Evolutionary conservation across 2,329 filamentous ascomycete genomes (phyloP).

Genomic region (Fusarium fracticaudum): DNA sequence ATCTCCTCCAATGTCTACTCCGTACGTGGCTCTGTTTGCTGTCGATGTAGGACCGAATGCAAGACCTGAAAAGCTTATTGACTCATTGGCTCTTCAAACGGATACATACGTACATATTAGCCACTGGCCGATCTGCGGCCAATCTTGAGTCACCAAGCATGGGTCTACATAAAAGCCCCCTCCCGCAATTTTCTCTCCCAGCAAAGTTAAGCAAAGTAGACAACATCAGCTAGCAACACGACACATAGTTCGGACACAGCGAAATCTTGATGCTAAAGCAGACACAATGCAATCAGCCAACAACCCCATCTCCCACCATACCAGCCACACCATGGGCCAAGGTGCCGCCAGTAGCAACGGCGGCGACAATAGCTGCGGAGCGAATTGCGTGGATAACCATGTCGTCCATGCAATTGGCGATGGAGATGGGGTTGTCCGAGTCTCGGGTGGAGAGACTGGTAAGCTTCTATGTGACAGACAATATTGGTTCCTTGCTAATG

Average conservation of each 20-base stretch:
- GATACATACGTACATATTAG: background rate
- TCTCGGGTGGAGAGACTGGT: constrained; percentile 13
- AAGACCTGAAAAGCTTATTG: background rate
- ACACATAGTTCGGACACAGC: background rate
- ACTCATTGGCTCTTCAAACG: background rate
- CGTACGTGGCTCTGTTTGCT: background rate
- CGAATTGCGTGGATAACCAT: constrained; percentile 34
- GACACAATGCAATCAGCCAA: constrained; percentile 35
- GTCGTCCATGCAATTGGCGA: constrained; percentile 31
- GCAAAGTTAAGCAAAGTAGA: background rate
- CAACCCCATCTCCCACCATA: constrained; percentile 42
- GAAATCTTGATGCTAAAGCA: constrained; percentile 26
- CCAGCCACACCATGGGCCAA: constrained; percentile 43
- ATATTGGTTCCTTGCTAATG: background rate
- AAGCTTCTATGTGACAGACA: background rate
- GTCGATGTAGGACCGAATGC: background rate
- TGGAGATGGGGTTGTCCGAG: constrained; percentile 26
- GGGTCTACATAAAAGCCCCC: background rate
- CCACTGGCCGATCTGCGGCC: background rate
- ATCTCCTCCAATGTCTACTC: background rate
- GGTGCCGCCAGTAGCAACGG: constrained; percentile 40
- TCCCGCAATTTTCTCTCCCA: background rate
- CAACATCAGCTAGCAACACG: background rate
- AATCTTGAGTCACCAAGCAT: background rate
- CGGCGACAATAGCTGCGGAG: constrained; percentile 33